Evolutionary conservation across 441 rosid genomes (phyloP).

Genomic region (Corymbia citriodora): DNA sequence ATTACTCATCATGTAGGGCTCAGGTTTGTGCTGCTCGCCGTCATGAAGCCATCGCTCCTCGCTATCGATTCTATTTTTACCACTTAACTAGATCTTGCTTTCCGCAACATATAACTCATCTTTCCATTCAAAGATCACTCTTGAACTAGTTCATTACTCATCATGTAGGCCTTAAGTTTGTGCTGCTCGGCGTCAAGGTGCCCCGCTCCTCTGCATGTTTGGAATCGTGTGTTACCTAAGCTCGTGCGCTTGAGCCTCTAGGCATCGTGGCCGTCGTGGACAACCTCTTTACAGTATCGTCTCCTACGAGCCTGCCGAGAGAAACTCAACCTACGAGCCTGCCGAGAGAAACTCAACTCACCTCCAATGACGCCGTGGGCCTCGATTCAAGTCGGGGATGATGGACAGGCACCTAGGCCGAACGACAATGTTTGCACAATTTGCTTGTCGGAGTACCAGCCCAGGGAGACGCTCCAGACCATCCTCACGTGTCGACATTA

Average conservation of each 20-base stretch:
- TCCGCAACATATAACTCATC: too few relatives aligned
- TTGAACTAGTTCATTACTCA: neutral
- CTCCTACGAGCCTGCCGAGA: neutral
- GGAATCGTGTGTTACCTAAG: neutral
- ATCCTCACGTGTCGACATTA: neutral
- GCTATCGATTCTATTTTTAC: too few relatives aligned
- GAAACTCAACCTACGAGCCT: neutral
- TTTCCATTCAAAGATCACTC: too few relatives aligned
- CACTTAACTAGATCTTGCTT: too few relatives aligned
- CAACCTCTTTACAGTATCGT: neutral
- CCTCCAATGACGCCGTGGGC: too few relatives aligned
- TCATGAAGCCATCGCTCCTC: too few relatives aligned
- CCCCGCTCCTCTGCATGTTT: neutral
- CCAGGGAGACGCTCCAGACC: neutral
- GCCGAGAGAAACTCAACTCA: neutral
- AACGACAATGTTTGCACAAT: neutral
- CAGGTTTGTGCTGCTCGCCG: too few relatives aligned
- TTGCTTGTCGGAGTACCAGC: neutral
- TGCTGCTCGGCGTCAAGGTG: neutral
- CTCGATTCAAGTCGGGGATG: neutral
- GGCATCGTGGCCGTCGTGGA: neutral
- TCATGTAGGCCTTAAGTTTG: neutral
- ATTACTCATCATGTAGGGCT: too few relatives aligned
- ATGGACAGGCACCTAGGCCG: neutral
- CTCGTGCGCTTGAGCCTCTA: neutral